phyloP scores from a whole-genome alignment of 768 basidiomycete species.

The Lactifluus rugatus region DNA sequence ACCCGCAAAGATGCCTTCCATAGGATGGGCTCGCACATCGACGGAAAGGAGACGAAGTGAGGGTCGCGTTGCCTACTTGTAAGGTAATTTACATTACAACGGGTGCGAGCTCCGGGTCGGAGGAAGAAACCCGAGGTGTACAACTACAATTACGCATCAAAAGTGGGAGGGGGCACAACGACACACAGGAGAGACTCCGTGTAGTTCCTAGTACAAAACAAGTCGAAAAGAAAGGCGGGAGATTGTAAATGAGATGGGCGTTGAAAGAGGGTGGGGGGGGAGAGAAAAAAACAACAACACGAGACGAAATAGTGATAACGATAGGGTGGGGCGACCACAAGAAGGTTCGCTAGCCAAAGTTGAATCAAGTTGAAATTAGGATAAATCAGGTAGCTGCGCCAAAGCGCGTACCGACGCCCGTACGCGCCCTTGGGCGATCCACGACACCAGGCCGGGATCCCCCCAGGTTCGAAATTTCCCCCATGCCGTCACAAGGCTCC shows the following conservation, averaged over 20 bases:
- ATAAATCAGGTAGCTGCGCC: slow-evolving; percentile 38
- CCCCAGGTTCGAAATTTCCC: not conserved
- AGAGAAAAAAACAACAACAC: not conserved
- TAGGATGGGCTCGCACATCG: not conserved
- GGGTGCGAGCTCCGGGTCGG: not conserved
- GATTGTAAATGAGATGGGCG: not conserved
- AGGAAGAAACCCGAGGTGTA: not conserved
- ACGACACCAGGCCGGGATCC: slow-evolving; percentile 32
- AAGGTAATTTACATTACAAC: not conserved
- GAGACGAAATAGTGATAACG: slow-evolving; percentile 8
- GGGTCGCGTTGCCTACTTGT: not conserved
- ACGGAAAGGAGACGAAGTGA: not conserved
- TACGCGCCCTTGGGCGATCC: slow-evolving; percentile 56
- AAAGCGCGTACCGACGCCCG: slow-evolving; percentile 57
- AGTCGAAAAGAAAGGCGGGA: not conserved
- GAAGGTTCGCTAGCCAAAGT: not conserved
- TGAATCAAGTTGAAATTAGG: not conserved
- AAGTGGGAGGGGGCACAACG: not conserved
- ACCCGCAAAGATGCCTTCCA: not conserved
- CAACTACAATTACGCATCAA: not conserved
- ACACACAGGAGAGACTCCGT: not conserved
- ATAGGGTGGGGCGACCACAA: not conserved
- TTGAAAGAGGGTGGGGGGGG: not conserved
- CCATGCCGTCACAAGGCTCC: not conserved
- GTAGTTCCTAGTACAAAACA: slow-evolving; percentile 11